Base-by-base conservation (phyloP, 176 grass and related monocot genomes). In the Zea luxurians region DNA sequence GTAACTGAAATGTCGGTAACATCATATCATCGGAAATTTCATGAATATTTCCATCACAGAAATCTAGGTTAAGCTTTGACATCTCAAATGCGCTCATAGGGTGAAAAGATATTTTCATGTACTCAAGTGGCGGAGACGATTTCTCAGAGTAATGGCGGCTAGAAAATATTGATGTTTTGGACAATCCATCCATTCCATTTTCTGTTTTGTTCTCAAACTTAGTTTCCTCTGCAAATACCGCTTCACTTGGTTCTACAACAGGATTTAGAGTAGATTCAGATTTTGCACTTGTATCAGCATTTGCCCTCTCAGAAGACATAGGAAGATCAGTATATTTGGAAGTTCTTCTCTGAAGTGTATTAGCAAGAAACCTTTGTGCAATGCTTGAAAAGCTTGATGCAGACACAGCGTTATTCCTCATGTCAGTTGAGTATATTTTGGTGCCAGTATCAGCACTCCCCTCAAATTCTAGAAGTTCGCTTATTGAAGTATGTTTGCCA, bases 101-200 rank as follows among this genome's bases (percentile, higher is more conserved):
- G 57, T 95, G 85, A 86, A 95, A 92, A 74, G 92, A 96, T 64
- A 93, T 93, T 79, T 99, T 99, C 92, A 99, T 99, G 75, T 92
- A 85, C 82, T 95, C 92, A 48, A 99, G 88, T 27, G 92, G 96
- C 4, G 96, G 96, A 75, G 96, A 96, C 48, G 90, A 95, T 86
- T 91, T 91, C 76, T 87, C 91, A 66, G 92, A 92, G 53, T 83
- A 81, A 86, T 70, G 59, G 47, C 45, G 6, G 79, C 59, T 65
- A 43, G 80, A 86, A 68, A 84, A 97, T 18, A 77, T 15, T 73
- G 89, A 78, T 47, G 64, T 79, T 71, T 89, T 75, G 52, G 88
- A 20, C 18, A 81, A 77, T 82, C 82, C 87, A 77, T 61, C 46
- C 20, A 62, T 71, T 85, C 73, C 82, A 61, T 84, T 76, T 91